Conservation (phyloP, 139 green algal species). For the Choricystis sp. region DNA sequence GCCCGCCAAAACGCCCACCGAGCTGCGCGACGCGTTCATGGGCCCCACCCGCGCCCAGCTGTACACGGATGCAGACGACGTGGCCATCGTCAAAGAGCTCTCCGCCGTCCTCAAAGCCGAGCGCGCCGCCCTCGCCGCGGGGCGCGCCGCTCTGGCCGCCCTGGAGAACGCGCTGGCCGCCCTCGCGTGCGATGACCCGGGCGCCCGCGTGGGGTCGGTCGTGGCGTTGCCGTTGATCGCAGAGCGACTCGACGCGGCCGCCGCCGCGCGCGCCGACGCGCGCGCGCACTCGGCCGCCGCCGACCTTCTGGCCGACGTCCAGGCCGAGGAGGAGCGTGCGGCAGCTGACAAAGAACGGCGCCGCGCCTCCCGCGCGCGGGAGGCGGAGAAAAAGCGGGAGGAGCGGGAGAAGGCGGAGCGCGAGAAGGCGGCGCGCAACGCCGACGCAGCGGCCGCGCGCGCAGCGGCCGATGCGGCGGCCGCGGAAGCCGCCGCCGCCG, state of each 20-base stretch:
- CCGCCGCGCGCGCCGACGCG: slow-evolving; percentile 29
- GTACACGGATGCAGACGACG: slow-evolving; percentile 58
- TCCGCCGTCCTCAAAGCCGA: slow-evolving; percentile 25
- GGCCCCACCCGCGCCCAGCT: slow-evolving; percentile 69
- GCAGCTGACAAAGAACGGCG: background rate
- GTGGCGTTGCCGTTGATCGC: slow-evolving; percentile 55
- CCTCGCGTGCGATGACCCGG: slow-evolving; percentile 65
- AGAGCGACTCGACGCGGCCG: slow-evolving; percentile 42
- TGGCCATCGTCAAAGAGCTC: slow-evolving; percentile 48
- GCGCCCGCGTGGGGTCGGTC: slow-evolving; percentile 33
- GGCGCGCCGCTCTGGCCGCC: slow-evolving; percentile 50
- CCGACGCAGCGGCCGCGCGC: background rate
- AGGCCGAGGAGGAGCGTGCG: background rate
- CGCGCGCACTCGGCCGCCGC: slow-evolving; percentile 9
- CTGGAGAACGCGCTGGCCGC: slow-evolving; percentile 60
- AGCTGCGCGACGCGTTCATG: slow-evolving; percentile 27
- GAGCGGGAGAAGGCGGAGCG: background rate
- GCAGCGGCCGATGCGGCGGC: background rate
- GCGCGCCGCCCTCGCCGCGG: slow-evolving; percentile 47
- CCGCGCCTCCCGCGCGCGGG: too few relatives aligned
- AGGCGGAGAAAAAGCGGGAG: background rate
- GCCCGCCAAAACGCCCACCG: too few relatives aligned
- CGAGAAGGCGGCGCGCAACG: too few relatives aligned
- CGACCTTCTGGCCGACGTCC: background rate
- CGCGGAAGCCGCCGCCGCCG: too few relatives aligned